Evolutionary conservation across 495 filamentous ascomycete genomes (phyloP).

Genomic region (Aspergillus conjunctus): DNA sequence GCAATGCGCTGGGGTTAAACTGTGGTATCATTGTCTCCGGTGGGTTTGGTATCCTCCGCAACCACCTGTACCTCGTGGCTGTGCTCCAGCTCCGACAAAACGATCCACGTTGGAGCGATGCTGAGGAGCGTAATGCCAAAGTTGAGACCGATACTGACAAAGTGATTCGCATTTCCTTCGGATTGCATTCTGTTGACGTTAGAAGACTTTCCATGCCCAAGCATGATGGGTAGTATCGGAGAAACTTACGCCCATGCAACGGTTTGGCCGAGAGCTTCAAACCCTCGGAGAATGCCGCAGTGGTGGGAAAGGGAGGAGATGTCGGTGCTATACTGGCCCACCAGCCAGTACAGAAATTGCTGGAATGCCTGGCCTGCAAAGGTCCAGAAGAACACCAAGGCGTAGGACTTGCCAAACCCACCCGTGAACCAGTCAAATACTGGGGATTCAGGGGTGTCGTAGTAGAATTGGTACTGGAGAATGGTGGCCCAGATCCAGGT

Average conservation of each 20-base stretch:
- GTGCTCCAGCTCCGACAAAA: conserved; percentile 36
- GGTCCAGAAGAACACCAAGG: conserved; percentile 38
- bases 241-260: conserved; percentile 36
- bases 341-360: conserved; percentile 40
- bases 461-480: conserved; percentile 36
- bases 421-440: conserved; percentile 39
- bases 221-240: neutral
- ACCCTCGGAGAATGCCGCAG: conserved; percentile 36
- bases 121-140: conserved; percentile 37
- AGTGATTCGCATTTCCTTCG: conserved; percentile 36
- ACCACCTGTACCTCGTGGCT: conserved; percentile 37
- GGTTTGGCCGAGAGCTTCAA: conserved; percentile 38
- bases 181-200: conserved; percentile 32
- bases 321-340: conserved; percentile 39
- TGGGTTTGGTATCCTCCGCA: conserved; percentile 23
- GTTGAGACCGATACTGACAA: conserved; percentile 39
- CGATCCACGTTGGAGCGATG: conserved; percentile 38
- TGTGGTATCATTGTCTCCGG: neutral
- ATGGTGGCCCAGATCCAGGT: conserved; percentile 40
- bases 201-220: conserved; percentile 3
- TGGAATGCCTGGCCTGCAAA: conserved; percentile 39
- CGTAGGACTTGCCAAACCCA: conserved; percentile 37
- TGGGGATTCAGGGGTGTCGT: conserved; percentile 24
- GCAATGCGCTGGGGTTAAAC: no score
- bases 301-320: conserved; percentile 38